These are phyloP conservation scores for Brassica rapa DNA, from an alignment of 345 rosid species.

Conservation along the genomic window DNA sequence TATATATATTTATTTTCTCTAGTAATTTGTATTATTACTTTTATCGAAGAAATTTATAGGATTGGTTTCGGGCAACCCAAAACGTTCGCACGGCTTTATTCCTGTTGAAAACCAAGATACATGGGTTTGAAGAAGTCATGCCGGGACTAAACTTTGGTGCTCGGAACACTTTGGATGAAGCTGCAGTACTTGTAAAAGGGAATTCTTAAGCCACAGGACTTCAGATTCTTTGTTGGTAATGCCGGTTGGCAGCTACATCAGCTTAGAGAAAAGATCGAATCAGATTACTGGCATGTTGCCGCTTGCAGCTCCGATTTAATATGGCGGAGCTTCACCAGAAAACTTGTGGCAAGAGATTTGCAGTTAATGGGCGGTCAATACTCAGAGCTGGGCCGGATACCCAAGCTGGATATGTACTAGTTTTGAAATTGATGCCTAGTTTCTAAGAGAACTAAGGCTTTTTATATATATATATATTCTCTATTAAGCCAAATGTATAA, in stretches of 20 bases:
- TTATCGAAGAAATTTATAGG: too few relatives aligned
- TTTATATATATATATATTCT: constrained; percentile 28
- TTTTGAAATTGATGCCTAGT: constrained; percentile 9
- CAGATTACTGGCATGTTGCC: constrained; percentile 78
- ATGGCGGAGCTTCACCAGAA: constrained; percentile 58
- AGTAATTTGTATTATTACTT: too few relatives aligned
- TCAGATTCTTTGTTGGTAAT: constrained; percentile 85
- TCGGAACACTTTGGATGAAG: constrained; percentile 76
- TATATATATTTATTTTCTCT: too few relatives aligned
- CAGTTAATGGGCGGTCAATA: constrained; percentile 88
- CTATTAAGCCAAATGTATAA: constrained; percentile 54
- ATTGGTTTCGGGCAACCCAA: too few relatives aligned
- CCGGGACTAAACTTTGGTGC: constrained; percentile 83
- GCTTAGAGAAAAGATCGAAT: constrained; percentile 79
- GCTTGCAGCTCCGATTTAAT: constrained; percentile 80
- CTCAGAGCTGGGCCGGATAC: constrained; percentile 85
- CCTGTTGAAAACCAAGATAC: constrained; percentile 45
- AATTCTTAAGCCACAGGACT: constrained; percentile 69
- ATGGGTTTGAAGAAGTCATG: constrained; percentile 74
- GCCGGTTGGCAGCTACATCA: constrained; percentile 95
- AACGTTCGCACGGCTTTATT: neutral
- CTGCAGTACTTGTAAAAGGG: constrained; percentile 78
- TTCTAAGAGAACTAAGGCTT: constrained; percentile 1
- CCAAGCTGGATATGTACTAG: constrained; percentile 67
- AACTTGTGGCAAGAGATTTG: constrained; percentile 87